Evolutionary conservation across 768 basidiomycete genomes (phyloP), one percentile per base, ranked within the genome.

Genomic region (Leccinum aurantiacum): DNA sequence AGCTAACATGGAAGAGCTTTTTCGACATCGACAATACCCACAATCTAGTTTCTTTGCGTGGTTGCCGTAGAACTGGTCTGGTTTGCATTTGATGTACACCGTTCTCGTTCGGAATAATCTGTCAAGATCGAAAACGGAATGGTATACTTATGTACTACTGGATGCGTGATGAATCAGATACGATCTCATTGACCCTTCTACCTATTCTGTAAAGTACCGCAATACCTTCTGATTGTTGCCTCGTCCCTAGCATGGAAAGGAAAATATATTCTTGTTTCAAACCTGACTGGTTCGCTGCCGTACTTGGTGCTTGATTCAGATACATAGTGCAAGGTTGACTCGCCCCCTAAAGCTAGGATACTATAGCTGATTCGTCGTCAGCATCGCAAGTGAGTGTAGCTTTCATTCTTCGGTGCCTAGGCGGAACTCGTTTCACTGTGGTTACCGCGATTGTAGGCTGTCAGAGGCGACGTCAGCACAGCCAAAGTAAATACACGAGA

Each of bases 1-100:
- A 10, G 50, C 59, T 52, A 59, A 63, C 15, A 31, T 60, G 14
- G 60, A 66, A n/a, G 50, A 22, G 8, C 57, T 58, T 41, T 59
- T 52, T 51, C 52, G 29, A 27, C 48, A 24, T 29, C 35, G 27
- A 4, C 57, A 19, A 44, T 49, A 31, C 24, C 35, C 37, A 31
- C 52, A 54, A 41, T 10, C 41, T 41, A 41, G 41, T 41, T 41
- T 41, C 41, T 41, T 41, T 5, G 41, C 41, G n/a, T 41, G 9
- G 41, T 9, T n/a, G n/a, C n/a, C 41, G 41, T 41, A 41, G 41
- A 10, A 41, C n/a, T 0, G 2, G 41, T 41, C 17, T 41, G n/a
- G 0, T n/a, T 41, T 41, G 3, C 31, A 46, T 35, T 1, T 29
- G 6, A 19, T 19, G 24, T 47, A 53, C 25, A 37, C 35, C 29